phyloP scores from a whole-genome alignment of 2,329 filamentous ascomycete species.

The Penicillium concentricum region DNA sequence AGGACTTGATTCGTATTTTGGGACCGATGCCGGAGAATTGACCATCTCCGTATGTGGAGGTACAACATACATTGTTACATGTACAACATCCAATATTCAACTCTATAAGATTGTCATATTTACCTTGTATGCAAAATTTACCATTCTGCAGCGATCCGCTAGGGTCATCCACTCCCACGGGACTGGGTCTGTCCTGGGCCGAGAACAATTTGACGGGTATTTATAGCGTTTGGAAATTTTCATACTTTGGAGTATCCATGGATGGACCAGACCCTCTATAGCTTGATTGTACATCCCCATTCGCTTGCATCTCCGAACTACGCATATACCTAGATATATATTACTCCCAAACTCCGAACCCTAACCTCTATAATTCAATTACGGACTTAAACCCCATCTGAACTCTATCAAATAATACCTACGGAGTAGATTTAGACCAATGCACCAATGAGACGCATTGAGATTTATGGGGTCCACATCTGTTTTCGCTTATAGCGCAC shows the following conservation, averaged over 20 bases:
- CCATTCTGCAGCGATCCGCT: neutral
- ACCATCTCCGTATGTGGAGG: neutral
- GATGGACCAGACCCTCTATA: neutral
- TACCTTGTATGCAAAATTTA: too few species aligned
- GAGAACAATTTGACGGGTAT: neutral
- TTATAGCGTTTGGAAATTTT: neutral
- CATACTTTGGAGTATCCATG: too few species aligned
- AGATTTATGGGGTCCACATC: rapidly evolving
- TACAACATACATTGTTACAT: too few species aligned
- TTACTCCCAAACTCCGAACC: too few species aligned
- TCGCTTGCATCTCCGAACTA: too few species aligned
- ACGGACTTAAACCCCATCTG: too few species aligned
- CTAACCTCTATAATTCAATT: too few species aligned
- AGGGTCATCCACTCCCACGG: neutral
- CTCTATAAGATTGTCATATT: too few species aligned
- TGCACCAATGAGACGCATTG: neutral
- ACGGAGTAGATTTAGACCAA: too few species aligned
- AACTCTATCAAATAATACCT: too few species aligned
- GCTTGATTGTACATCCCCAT: neutral
- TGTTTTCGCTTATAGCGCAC: rapidly evolving
- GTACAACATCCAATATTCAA: too few species aligned
- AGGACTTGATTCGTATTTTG: neutral
- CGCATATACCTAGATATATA: too few species aligned
- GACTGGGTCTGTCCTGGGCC: neutral
- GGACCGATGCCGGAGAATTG: neutral